Base-by-base conservation (phyloP, 2,329 filamentous ascomycete genomes). In the Parafenestella ontariensis region DNA sequence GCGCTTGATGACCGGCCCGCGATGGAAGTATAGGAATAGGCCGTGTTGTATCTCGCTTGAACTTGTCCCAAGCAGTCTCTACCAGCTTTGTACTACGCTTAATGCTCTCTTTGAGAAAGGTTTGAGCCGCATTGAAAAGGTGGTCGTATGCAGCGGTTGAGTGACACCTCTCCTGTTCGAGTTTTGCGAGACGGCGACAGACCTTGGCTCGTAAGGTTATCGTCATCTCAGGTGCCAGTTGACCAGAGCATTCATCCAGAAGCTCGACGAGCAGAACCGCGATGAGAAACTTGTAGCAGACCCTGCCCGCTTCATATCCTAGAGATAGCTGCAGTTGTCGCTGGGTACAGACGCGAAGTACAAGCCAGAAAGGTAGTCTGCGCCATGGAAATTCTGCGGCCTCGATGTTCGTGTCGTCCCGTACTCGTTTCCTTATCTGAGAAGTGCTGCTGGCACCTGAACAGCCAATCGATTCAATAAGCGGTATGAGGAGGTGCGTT, bases 321-420 rank as follows among this genome's bases (percentile, higher is more conserved):
- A 80, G 59, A 0, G 57, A 17, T 0, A 77, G 52, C 8, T 69
- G 75, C 0, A 89, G 76, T 10, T 81, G 75, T 0, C 85, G 77
- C 33, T 85, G 79, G 2, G 83, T 61, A 0, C 79, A 75, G 1
- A 89, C 85, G 0, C 86, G 82, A 3, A 89, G 70, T 1, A 87
- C 73, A 0, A 89, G 78, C 86, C 85, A 90, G 46, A 82, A 78
- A 0, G 87, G 81, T 4, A 80, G 79, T 34, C 88, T 76, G 15
- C 87, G 78, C 87, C 87, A 90, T 0, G 86, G 86, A 0, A 76
- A 55, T 3, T 79, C 70, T 0, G 78, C 72, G 1, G 78, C 64
- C 1, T 69, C 62, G 68, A 83, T 79, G 17, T 78, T 78, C 1
- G 87, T 81, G 31, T 89, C 85, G 42, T 89, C 87, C 0, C 84